phyloP scores from a whole-genome alignment of 139 green algal species.

The Coelastrella sp. region DNA sequence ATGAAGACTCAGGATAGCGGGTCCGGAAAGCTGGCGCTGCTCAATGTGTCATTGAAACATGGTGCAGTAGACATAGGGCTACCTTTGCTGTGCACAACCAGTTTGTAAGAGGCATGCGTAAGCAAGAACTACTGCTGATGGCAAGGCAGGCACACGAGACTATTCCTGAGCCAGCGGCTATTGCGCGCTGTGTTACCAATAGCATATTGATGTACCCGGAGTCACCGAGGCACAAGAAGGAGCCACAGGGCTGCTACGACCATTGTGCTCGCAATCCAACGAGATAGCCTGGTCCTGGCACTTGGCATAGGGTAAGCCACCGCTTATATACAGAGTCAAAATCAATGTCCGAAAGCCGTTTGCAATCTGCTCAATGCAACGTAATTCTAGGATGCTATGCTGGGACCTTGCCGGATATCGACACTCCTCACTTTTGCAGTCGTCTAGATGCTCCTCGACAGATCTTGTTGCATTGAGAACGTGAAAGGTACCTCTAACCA shows the following conservation, averaged over 20 bases:
- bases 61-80: no score
- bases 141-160: no score
- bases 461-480: not conserved
- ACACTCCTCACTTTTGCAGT: not conserved
- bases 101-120: not conserved
- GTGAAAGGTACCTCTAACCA: no score
- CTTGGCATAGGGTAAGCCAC: not conserved
- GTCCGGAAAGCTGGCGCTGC: no score
- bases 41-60: no score
- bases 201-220: no score
- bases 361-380: not conserved
- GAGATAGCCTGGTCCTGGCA: not conserved
- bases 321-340: not conserved
- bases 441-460: not conserved
- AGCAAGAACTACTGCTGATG: not conserved
- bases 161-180: no score
- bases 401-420: not conserved
- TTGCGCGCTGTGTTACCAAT: no score
- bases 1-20: not conserved
- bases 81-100: no score
- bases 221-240: no score
- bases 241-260: not conserved
- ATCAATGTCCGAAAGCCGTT: not conserved
- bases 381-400: not conserved
- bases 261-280: not conserved